Percentiles rank a stretch among this genome's conserved stretches.
These are phyloP conservation scores for Debaryomyces robertsiae DNA, from an alignment of 1,139 yeast genomes.

Conservation along the genomic window DNA sequence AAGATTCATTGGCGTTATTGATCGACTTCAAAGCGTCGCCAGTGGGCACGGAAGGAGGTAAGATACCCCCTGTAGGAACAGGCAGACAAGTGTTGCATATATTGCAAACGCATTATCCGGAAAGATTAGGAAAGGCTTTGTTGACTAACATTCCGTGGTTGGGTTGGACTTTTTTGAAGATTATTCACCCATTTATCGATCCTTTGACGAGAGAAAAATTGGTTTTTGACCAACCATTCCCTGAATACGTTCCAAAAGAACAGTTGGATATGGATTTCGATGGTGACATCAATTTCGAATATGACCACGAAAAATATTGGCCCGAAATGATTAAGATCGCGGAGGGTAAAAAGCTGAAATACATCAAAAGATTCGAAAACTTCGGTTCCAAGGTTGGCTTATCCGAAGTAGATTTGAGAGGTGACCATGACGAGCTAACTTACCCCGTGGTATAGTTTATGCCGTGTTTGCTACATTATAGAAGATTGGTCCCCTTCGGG, in stretches of 20 bases:
- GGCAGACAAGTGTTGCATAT: constrained; percentile 76
- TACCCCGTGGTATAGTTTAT: constrained; percentile 3
- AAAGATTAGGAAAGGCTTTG: constrained; percentile 49
- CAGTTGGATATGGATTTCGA: constrained; percentile 52
- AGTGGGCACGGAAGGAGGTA: constrained; percentile 55
- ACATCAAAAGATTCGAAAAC: constrained; percentile 39
- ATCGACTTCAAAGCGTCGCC: constrained; percentile 52
- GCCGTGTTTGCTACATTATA: not conserved
- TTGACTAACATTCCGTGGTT: constrained; percentile 52
- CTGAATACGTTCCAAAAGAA: constrained; percentile 45
- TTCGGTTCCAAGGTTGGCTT: constrained; percentile 46
- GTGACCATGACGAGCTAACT: constrained; percentile 39
- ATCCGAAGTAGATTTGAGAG: constrained; percentile 76
- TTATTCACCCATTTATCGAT: constrained; percentile 52
- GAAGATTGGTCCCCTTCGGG: not conserved
- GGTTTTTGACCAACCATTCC: constrained; percentile 51
- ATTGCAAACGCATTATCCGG: constrained; percentile 58
- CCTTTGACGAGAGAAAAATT: constrained; percentile 53
- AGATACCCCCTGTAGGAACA: constrained; percentile 80
- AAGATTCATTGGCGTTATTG: constrained; percentile 48
- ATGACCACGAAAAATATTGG: constrained; percentile 48
- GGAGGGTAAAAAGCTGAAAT: constrained; percentile 36
- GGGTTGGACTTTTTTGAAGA: constrained; percentile 50
- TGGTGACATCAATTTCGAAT: constrained; percentile 37
- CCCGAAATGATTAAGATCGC: constrained; percentile 44